Percentiles rank a stretch among this genome's conserved stretches.
phyloP scores from a whole-genome alignment of 2,329 filamentous ascomycete genomes.

The Colletotrichum tamarilloi region DNA sequence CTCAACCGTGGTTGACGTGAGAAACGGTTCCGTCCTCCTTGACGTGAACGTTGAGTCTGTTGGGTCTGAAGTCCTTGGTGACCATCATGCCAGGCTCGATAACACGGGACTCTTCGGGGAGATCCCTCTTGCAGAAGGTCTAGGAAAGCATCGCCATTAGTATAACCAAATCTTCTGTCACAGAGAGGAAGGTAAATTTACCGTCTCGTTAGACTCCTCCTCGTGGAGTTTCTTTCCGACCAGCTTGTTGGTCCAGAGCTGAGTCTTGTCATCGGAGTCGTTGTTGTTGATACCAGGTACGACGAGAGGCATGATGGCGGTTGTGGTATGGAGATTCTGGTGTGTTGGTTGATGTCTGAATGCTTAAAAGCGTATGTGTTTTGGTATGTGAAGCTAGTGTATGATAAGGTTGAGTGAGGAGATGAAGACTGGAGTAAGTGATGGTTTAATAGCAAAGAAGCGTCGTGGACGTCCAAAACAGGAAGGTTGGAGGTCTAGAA shows the following conservation, averaged over 20 bases:
- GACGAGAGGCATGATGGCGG: constrained; percentile 71
- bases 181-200: constrained; percentile 46
- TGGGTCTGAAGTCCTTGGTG: constrained; percentile 65
- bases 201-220: constrained; percentile 61
- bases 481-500: constrained; percentile 13
- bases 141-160: constrained; percentile 42
- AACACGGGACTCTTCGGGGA: constrained; percentile 67
- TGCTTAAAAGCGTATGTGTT: too few relatives aligned
- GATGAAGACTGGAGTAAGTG: neutral
- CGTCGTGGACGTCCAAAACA: neutral
- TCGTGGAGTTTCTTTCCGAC: constrained; percentile 72
- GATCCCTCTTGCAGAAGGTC: constrained; percentile 70
- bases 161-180: neutral
- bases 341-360: neutral
- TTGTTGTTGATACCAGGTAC: constrained; percentile 66
- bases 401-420: too few relatives aligned
- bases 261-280: constrained; percentile 57
- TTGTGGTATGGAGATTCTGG: neutral
- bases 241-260: constrained; percentile 71
- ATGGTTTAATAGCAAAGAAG: constrained; percentile 9
- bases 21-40: constrained; percentile 70
- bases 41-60: constrained; percentile 69
- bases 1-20: constrained; percentile 66
- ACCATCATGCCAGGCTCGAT: constrained; percentile 68
- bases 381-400: too few relatives aligned